phyloP scores from a whole-genome alignment of 2,329 filamentous ascomycete genomes.

The Dactylellina haptotyla region DNA sequence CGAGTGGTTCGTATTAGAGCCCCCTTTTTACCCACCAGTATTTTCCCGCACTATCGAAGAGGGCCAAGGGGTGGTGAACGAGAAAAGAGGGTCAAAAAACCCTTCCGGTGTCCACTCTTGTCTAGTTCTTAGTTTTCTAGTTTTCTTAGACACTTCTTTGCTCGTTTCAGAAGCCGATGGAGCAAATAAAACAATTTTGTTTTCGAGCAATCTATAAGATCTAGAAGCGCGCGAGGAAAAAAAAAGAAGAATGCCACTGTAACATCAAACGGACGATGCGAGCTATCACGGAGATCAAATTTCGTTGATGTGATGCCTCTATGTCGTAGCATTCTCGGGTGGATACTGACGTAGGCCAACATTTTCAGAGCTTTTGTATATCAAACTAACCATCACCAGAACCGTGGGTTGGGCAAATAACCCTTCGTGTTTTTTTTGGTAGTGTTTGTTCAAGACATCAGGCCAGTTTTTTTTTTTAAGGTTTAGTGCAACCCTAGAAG shows the following conservation, averaged over 20 bases:
- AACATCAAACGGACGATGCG: slow-evolving; percentile 9
- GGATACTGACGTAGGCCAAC: slow-evolving; percentile 19
- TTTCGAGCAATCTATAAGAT: slow-evolving; percentile 1
- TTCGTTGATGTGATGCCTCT: not conserved
- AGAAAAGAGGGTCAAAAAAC: too few relatives aligned
- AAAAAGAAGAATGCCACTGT: slow-evolving; percentile 25
- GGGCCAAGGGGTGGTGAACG: too few relatives aligned
- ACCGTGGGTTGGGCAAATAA: slow-evolving; percentile 7
- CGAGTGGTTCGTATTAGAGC: slow-evolving; percentile 19
- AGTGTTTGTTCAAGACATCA: slow-evolving; percentile 13
- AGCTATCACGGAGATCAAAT: not conserved
- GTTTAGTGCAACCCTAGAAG: slow-evolving; percentile 48
- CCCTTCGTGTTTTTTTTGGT: not conserved
- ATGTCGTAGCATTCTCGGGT: not conserved
- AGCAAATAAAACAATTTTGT: slow-evolving; percentile 14
- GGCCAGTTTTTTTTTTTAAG: slow-evolving; percentile 24
- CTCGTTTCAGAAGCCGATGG: slow-evolving; percentile 48
- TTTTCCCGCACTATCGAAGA: slow-evolving; percentile 12
- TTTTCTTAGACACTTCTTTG: slow-evolving; percentile 17
- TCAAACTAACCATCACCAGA: too few relatives aligned
- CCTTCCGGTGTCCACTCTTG: slow-evolving; percentile 14
- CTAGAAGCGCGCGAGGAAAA: not conserved
- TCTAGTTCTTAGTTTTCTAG: too few relatives aligned
- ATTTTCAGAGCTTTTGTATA: too few relatives aligned
- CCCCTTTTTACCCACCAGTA: slow-evolving; percentile 24